Conservation (phyloP, 352 stramenopile species). For the Pythium sp. region DNA sequence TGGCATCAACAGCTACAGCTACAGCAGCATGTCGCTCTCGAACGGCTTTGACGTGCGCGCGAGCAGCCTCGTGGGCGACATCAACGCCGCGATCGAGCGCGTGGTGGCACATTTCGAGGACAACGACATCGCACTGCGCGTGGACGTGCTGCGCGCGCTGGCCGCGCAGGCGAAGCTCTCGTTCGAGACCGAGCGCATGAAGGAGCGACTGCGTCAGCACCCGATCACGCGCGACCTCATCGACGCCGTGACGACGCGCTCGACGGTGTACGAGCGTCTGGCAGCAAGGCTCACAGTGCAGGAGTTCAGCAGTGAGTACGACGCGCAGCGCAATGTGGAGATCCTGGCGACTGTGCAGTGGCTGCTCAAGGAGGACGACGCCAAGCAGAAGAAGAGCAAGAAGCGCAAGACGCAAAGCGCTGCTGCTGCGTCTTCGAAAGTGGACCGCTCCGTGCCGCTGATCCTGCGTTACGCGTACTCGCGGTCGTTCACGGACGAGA, state of each 20-base stretch:
- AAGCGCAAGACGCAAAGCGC: slow-evolving; percentile 39
- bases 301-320: slow-evolving; percentile 61
- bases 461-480: slow-evolving; percentile 53
- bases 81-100: slow-evolving; percentile 70
- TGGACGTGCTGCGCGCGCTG: slow-evolving; percentile 65
- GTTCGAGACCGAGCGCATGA: slow-evolving; percentile 67
- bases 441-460: slow-evolving; percentile 26
- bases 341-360: slow-evolving; percentile 60
- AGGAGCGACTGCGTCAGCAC: slow-evolving; percentile 56
- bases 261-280: slow-evolving; percentile 47
- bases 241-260: slow-evolving; percentile 42
- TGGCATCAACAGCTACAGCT: background rate
- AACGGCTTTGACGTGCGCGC: slow-evolving; percentile 48
- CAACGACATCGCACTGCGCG: slow-evolving; percentile 57
- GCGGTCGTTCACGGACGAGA: slow-evolving; percentile 24
- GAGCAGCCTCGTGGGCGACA: slow-evolving; percentile 53
- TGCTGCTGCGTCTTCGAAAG: background rate
- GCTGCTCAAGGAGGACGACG: slow-evolving; percentile 26
- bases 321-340: slow-evolving; percentile 52
- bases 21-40: slow-evolving; percentile 10
- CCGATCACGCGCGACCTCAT: slow-evolving; percentile 63
- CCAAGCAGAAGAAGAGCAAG: slow-evolving; percentile 27
- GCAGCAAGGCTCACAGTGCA: slow-evolving; percentile 41
- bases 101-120: slow-evolving; percentile 72
- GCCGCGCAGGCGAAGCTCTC: slow-evolving; percentile 54